Evolutionary conservation across 1,284 basidiomycete species (phyloP).

Genomic region (Neolentinus lepideus): DNA sequence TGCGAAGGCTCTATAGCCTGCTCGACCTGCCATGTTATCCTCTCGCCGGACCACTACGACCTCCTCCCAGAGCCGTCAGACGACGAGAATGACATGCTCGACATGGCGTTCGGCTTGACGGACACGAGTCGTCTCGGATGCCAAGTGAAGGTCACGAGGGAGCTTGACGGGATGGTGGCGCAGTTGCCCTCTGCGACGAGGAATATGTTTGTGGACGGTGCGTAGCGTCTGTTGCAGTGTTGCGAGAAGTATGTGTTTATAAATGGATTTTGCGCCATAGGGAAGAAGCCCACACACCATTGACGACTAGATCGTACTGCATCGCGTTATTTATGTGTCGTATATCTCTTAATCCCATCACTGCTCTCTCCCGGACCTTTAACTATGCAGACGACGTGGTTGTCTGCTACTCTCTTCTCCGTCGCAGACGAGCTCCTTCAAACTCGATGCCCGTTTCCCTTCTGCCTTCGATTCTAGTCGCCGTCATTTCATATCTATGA

Average conservation of each 20-base stretch:
- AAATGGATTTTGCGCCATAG: constrained; percentile 7
- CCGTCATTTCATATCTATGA: too few relatives aligned
- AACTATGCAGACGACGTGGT: too few relatives aligned
- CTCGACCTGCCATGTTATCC: constrained; percentile 95
- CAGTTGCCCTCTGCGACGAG: constrained; percentile 87
- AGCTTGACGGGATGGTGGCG: constrained; percentile 84
- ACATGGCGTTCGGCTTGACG: constrained; percentile 95
- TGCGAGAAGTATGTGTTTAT: not conserved
- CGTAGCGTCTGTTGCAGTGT: constrained; percentile 14
- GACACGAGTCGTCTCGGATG: constrained; percentile 84
- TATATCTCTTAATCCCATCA: not conserved
- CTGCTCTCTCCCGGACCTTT: not conserved
- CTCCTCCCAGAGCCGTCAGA: constrained; percentile 87
- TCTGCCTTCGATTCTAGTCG: too few relatives aligned
- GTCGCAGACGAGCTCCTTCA: too few relatives aligned
- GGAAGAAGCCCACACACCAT: constrained; percentile 43
- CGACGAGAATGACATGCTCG: constrained; percentile 98
- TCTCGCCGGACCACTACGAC: constrained; percentile 81
- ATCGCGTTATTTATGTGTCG: not conserved
- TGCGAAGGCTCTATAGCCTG: constrained; percentile 97
- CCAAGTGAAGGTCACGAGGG: constrained; percentile 81
- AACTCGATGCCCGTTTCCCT: too few relatives aligned
- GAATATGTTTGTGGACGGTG: constrained; percentile 96
- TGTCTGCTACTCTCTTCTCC: too few relatives aligned
- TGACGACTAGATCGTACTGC: constrained; percentile 14